Evolutionary conservation across 257 asterid species (phyloP), one percentile per base, ranked within the genome.

Genomic region (Handroanthus guayacan): DNA sequence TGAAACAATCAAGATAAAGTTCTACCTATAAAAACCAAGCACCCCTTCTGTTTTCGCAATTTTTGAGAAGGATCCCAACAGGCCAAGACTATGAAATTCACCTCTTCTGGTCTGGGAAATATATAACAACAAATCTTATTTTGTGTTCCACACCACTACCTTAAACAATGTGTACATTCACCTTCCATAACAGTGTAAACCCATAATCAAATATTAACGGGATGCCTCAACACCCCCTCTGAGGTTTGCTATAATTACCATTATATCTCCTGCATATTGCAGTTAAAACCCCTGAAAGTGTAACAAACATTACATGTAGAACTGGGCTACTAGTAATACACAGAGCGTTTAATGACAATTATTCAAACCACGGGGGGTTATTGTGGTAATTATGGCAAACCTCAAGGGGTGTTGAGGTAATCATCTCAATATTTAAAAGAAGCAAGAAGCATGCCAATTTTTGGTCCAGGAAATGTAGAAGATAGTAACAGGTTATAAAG

Each of bases 21-120:
- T 55, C 34, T 72, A 93, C 97, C 97, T 92, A 83, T 92, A 94
- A 77, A 94, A 90, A 25, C 98, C 98, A 52, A 72, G 87, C 57
- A 87, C 62, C 72, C 98, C 98, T 90, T 94, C 98, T 50, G 97
- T 88, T 81, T 87, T 92, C 14, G 87, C 93, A 51, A 94, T 90
- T 82, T 92, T 94, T 34, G 88, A 80, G 74, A 90, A 89, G 83
- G 98, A 90, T 73, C 98, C 97, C 5, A 67, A 62, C 51, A 94
- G 85, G 78, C 98, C 98, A 66, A 91, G 84, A 67, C 92, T 90
- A 67, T 79, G 92, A 78, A 84, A 94, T 83, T 94, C 97, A 62
- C 88, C 62, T 83, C 84, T 88, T 82, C 98, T 90, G 62, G 97
- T 94, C 98, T 94, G 89, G 79, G 64, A 56, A 74, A 83, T 10